Evolutionary conservation across 176 grass and related monocot species (phyloP).

Genomic region (Poa annua): DNA sequence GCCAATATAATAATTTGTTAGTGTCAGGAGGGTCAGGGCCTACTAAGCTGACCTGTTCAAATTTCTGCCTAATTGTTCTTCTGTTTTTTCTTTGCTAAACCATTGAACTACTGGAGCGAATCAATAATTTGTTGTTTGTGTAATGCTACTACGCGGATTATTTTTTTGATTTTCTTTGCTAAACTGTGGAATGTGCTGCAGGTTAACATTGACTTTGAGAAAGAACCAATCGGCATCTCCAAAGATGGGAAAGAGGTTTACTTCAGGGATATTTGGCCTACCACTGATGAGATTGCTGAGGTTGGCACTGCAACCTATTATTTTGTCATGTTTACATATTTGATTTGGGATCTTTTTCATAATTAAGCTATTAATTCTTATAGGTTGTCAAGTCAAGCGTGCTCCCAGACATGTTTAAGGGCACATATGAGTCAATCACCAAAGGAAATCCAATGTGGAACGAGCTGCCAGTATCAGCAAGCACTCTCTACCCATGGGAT

Average conservation of each 20-base stretch:
- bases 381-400: conserved; percentile 96
- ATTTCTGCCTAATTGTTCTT: background rate
- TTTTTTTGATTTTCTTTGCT: conserved; percentile 13
- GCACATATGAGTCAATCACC: conserved; percentile 87
- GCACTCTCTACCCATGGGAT: conserved; percentile 92
- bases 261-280: conserved; percentile 89
- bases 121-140: background rate
- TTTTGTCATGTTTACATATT: background rate
- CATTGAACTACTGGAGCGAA: background rate
- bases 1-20: background rate
- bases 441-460: conserved; percentile 99
- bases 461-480: conserved; percentile 70
- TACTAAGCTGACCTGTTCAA: background rate
- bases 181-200: conserved; percentile 41
- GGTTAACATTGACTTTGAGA: conserved; percentile 98
- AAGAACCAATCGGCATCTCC: conserved; percentile 81
- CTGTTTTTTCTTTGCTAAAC: conserved; percentile 11
- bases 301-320: conserved; percentile 41
- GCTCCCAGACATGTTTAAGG: conserved; percentile 95
- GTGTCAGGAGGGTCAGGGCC: background rate
- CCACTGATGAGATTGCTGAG: conserved; percentile 82
- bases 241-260: conserved; percentile 95
- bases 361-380: conserved; percentile 37
- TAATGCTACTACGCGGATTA: too few relatives aligned
- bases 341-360: conserved; percentile 11